These are phyloP conservation scores for Passiflora organensis DNA, from an alignment of 345 rosid genomes.

Conservation along the genomic window DNA sequence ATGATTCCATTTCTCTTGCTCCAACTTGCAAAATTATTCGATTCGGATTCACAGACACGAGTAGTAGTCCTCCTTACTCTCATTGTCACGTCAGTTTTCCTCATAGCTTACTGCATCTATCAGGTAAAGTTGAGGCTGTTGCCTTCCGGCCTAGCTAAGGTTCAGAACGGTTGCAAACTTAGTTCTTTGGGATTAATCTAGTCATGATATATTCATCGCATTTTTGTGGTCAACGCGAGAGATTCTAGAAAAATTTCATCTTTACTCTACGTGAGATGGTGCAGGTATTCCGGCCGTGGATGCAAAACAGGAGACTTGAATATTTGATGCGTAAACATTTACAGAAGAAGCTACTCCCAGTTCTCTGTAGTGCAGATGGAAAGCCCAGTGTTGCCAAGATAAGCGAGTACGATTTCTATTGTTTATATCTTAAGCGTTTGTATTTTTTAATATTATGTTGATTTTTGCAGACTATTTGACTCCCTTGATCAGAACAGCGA, in stretches of 20 bases:
- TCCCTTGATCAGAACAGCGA: slow-evolving; percentile 28
- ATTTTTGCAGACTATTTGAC: slow-evolving; percentile 32
- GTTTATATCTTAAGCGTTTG: not conserved
- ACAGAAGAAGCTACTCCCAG: slow-evolving; percentile 12
- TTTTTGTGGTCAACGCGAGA: too few relatives aligned
- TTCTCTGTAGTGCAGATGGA: slow-evolving; percentile 24
- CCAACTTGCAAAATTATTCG: slow-evolving; percentile 28
- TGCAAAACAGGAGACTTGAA: slow-evolving; percentile 35
- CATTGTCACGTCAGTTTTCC: slow-evolving; percentile 22
- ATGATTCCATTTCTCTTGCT: slow-evolving; percentile 43
- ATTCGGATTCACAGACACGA: slow-evolving; percentile 21
- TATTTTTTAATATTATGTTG: not conserved
- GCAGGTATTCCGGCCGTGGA: slow-evolving; percentile 50
- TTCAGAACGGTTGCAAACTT: too few relatives aligned
- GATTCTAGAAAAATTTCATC: too few relatives aligned
- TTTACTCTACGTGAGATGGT: too few relatives aligned
- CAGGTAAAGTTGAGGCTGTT: slow-evolving; percentile 26
- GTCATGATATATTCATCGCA: too few relatives aligned
- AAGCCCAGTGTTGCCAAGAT: slow-evolving; percentile 24
- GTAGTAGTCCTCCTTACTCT: slow-evolving; percentile 28
- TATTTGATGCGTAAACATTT: slow-evolving; percentile 23
- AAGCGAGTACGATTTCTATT: slow-evolving; percentile 19
- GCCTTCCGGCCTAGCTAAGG: too few relatives aligned
- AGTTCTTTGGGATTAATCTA: too few relatives aligned
- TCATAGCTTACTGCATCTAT: slow-evolving; percentile 29